Percentiles rank a stretch among this genome's conserved stretches.
Conservation (phyloP, 2,329 filamentous ascomycete species). For the Penicillium sp. region DNA sequence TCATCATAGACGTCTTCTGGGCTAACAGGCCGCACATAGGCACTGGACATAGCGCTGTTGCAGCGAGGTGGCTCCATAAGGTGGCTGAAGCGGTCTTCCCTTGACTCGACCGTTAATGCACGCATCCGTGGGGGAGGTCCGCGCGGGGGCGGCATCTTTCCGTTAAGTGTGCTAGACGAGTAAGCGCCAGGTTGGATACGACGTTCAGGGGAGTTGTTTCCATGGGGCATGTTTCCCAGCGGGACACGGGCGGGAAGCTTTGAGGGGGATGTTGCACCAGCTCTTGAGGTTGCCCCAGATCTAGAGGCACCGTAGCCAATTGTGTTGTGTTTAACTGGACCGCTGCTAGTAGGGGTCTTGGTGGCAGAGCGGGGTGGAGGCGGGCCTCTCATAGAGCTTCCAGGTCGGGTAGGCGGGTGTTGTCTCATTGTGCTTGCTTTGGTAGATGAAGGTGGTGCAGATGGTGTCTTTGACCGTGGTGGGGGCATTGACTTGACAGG, state of each 20-base stretch:
- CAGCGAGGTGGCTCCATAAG: slow-evolving; percentile 41
- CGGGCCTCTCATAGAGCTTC: slow-evolving; percentile 32
- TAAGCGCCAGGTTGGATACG: slow-evolving; percentile 39
- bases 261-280: slow-evolving; percentile 39
- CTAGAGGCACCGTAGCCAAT: slow-evolving; percentile 20
- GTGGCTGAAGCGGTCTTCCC: slow-evolving; percentile 30
- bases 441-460: slow-evolving; percentile 25
- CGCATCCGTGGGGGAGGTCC: slow-evolving; percentile 87
- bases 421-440: slow-evolving; percentile 21
- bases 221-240: slow-evolving; percentile 40
- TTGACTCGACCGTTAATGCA: slow-evolving; percentile 57
- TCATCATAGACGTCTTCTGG: slow-evolving; percentile 86
- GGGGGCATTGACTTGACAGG: slow-evolving; percentile 59
- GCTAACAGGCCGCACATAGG: slow-evolving; percentile 50
- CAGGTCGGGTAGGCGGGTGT: slow-evolving; percentile 26
- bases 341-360: slow-evolving; percentile 40
- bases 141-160: slow-evolving; percentile 44
- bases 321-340: slow-evolving; percentile 36
- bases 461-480: slow-evolving; percentile 44
- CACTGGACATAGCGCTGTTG: slow-evolving; percentile 42
- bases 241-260: slow-evolving; percentile 44
- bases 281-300: slow-evolving; percentile 26
- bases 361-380: slow-evolving; percentile 38
- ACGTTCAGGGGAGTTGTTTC: slow-evolving; percentile 72
- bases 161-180: slow-evolving; percentile 37